Evolutionary conservation across 768 basidiomycete genomes (phyloP), one percentile per base, ranked within the genome.

Genomic region (Termitomyces sp.): DNA sequence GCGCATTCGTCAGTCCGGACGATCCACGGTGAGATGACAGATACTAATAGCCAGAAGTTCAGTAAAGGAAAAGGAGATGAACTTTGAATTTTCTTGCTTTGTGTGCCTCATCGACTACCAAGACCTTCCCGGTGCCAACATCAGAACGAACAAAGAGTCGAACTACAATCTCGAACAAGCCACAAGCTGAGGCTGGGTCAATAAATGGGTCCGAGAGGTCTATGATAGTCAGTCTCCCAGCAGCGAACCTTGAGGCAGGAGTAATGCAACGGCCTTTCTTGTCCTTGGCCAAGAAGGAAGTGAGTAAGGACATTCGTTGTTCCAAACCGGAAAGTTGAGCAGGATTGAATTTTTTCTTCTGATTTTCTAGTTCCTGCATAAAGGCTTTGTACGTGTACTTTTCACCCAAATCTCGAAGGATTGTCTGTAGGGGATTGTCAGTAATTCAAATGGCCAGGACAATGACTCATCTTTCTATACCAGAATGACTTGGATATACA

Each of bases 131-230:
- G 0, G 84, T 85, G 4, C 70, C 76, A 2, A 87, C 77, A 1
- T 83, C 72, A 1, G 84, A 78, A 27, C 88, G 77, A 12, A 87
- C 78, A 62, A 90, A 91, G 1, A 87, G 64, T 37, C 88, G 78
- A 0, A 81, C 77, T 0, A 90, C 69, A 7, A 91, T 87, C 56
- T 91, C 87, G 54, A 90, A 91, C 3, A 90, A 67, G 0, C 82
- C 82, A 60, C 88, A 88, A 2, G 89, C 89, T 1, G 85, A 82
- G 0, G 75, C 75, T 1, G 84, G 71, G 63, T 91, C 89, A 10
- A 89, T 79, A 62, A 90, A 90, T 0, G 89, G 86, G 56, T 89
- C 89, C 0, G 89, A 88, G 0, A 89, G 72, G 60, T 90, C 89
- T 4, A 89, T 67, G 13, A 91, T 85, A 0, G 86, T 88, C 5